These are phyloP conservation scores for Emergomyces pasteurianus DNA, from an alignment of 2,329 filamentous ascomycete genomes.

Conservation along the genomic window DNA sequence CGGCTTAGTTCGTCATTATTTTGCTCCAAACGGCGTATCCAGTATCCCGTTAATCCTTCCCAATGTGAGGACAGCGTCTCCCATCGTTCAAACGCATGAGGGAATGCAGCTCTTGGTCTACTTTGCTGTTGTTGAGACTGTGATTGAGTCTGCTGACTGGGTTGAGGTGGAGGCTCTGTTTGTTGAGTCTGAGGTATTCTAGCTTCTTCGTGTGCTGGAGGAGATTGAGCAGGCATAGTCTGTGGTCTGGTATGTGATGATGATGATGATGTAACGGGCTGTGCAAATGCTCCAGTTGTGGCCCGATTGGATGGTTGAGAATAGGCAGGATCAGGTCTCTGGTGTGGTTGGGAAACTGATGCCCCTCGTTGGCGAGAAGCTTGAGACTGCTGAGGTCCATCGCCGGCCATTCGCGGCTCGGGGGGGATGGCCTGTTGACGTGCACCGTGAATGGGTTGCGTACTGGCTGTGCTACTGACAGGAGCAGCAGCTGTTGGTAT, in stretches of 20 bases:
- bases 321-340: slow-evolving; percentile 5
- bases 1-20: slow-evolving; percentile 75
- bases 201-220: slow-evolving; percentile 2
- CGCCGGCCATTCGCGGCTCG: slow-evolving; percentile 1
- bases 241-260: slow-evolving; percentile 3
- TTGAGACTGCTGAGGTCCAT: slow-evolving; percentile 5
- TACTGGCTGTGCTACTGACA: not conserved
- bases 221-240: not conserved
- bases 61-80: slow-evolving; percentile 93
- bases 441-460: not conserved
- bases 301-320: not conserved
- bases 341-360: slow-evolving; percentile 8
- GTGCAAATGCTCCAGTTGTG: slow-evolving; percentile 1
- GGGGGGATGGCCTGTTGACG: not conserved
- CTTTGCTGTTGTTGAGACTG: slow-evolving; percentile 7
- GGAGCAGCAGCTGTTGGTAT: not conserved
- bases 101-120: slow-evolving; percentile 56
- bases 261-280: slow-evolving; percentile 1
- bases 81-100: slow-evolving; percentile 96
- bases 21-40: slow-evolving; percentile 85
- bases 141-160: slow-evolving; percentile 5
- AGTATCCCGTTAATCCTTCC: slow-evolving; percentile 95
- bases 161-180: not conserved
- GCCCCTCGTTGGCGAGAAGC: slow-evolving; percentile 5
- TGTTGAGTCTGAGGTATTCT: slow-evolving; percentile 1